These are phyloP conservation scores for Phaeosphaeria sp. DNA, from an alignment of 2,329 filamentous ascomycete species.

Conservation along the genomic window DNA sequence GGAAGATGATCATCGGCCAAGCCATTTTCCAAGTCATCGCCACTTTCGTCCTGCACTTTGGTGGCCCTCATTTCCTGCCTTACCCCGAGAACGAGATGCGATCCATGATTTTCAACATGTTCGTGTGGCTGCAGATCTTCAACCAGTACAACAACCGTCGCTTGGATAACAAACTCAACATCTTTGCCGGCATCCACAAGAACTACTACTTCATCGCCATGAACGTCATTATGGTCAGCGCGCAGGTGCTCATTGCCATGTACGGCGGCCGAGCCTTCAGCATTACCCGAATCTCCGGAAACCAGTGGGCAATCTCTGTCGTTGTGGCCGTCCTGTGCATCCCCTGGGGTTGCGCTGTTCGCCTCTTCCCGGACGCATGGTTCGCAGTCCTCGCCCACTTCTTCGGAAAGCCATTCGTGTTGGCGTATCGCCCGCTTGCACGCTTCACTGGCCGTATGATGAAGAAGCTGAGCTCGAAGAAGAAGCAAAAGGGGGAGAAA, in stretches of 20 bases:
- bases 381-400: slow-evolving; percentile 28
- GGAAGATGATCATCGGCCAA: slow-evolving; percentile 98
- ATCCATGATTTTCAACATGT: slow-evolving; percentile 93
- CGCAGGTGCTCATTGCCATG: slow-evolving; percentile 88
- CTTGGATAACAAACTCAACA: slow-evolving; percentile 92
- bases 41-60: slow-evolving; percentile 84
- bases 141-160: slow-evolving; percentile 97
- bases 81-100: slow-evolving; percentile 62
- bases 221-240: slow-evolving; percentile 83
- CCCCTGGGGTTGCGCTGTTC: slow-evolving; percentile 58
- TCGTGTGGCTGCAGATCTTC: slow-evolving; percentile 99
- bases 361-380: slow-evolving; percentile 57
- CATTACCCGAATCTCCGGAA: slow-evolving; percentile 56
- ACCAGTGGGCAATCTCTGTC: slow-evolving; percentile 63
- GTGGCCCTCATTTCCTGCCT: slow-evolving; percentile 64
- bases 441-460: slow-evolving; percentile 15
- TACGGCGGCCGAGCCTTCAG: slow-evolving; percentile 68
- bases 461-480: slow-evolving; percentile 18
- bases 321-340: slow-evolving; percentile 57
- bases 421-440: slow-evolving; percentile 27
- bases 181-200: slow-evolving; percentile 82
- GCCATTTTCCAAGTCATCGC: slow-evolving; percentile 82
- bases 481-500: slow-evolving; percentile 14
- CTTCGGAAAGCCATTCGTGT: slow-evolving; percentile 32
- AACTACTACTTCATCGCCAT: slow-evolving; percentile 92